A percentile compares a stretch with the other conserved stretches of the same genome.
Evolutionary conservation across 257 asterid species (phyloP).

Genomic region (Nicotiana tabacum): DNA sequence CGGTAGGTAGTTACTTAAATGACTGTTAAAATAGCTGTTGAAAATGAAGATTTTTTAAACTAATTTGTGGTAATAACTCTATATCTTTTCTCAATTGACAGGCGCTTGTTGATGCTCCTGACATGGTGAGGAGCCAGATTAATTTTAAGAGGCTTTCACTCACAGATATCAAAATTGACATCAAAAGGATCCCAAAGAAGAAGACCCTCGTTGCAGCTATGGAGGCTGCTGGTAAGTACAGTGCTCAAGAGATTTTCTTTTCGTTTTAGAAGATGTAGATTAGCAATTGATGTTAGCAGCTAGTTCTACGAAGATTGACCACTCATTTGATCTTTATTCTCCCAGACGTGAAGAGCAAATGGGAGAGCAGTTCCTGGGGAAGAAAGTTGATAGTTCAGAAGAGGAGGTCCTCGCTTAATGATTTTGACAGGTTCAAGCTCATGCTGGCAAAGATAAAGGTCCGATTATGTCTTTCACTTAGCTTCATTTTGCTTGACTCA

Average conservation of each 20-base stretch:
- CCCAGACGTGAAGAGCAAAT: conserved; percentile 23
- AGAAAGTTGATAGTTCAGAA: conserved; percentile 24
- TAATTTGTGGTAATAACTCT: not conserved
- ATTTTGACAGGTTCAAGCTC: conserved; percentile 28
- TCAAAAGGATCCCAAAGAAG: conserved; percentile 22
- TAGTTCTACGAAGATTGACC: not conserved
- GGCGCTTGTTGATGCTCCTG: conserved; percentile 30
- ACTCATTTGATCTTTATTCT: not conserved
- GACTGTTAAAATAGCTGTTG: not conserved
- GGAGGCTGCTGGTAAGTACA: conserved; percentile 29
- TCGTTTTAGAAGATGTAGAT: not conserved
- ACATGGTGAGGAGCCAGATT: conserved; percentile 24
- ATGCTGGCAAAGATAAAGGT: conserved; percentile 33
- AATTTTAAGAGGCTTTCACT: conserved; percentile 25
- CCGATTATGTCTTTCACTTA: not conserved
- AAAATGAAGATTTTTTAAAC: not conserved
- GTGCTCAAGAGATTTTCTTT: not conserved
- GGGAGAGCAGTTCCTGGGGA: conserved; percentile 33
- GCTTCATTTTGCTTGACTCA: not conserved
- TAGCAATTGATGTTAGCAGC: not conserved
- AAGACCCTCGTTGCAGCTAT: conserved; percentile 25
- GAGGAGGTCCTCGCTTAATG: conserved; percentile 26
- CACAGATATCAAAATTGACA: conserved; percentile 26
- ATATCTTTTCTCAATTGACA: not conserved
- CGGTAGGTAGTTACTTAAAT: not conserved